Conservation (phyloP, 2,329 filamentous ascomycete genomes). For the Epichloe sibirici region DNA sequence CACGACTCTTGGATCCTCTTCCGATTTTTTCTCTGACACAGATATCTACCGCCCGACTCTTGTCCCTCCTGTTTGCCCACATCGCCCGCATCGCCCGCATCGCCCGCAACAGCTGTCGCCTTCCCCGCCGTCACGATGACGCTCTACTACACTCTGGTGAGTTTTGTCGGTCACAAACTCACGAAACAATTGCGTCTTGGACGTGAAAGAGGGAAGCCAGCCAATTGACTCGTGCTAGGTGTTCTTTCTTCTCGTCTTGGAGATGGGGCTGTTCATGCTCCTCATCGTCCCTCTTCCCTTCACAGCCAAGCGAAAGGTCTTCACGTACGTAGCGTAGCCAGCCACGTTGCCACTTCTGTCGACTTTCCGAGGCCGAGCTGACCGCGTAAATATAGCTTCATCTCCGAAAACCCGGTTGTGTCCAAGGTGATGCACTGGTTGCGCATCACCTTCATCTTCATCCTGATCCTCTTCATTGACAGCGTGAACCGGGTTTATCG, state of each 20-base stretch:
- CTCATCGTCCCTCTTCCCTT: slow-evolving; percentile 84
- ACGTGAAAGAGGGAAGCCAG: background rate
- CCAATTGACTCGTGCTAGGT: slow-evolving; percentile 41
- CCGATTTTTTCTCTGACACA: too few species aligned
- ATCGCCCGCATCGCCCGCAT: too few species aligned
- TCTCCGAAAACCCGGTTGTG: slow-evolving; percentile 73
- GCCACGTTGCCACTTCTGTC: slow-evolving; percentile 12
- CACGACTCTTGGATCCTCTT: background rate
- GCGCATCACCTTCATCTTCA: slow-evolving; percentile 99
- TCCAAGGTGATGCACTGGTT: slow-evolving; percentile 95
- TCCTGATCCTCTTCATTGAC: slow-evolving; percentile 94
- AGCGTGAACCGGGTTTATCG: slow-evolving; percentile 93
- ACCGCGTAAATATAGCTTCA: slow-evolving; percentile 49
- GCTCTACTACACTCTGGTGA: slow-evolving; percentile 44
- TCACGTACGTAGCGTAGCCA: slow-evolving; percentile 42
- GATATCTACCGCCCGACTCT: too few species aligned
- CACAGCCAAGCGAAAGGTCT: slow-evolving; percentile 71
- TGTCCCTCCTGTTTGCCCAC: background rate
- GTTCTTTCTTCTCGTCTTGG: slow-evolving; percentile 68
- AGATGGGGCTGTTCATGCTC: slow-evolving; percentile 72
- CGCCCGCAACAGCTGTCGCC: slow-evolving; percentile 8
- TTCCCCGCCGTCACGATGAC: slow-evolving; percentile 32
- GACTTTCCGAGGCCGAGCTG: background rate
- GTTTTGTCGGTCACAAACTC: slow-evolving; percentile 8
- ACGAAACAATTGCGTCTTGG: too few species aligned